Evolutionary conservation across 139 green algal genomes (phyloP).

Genomic region (Tetratostichococcus sp.): DNA sequence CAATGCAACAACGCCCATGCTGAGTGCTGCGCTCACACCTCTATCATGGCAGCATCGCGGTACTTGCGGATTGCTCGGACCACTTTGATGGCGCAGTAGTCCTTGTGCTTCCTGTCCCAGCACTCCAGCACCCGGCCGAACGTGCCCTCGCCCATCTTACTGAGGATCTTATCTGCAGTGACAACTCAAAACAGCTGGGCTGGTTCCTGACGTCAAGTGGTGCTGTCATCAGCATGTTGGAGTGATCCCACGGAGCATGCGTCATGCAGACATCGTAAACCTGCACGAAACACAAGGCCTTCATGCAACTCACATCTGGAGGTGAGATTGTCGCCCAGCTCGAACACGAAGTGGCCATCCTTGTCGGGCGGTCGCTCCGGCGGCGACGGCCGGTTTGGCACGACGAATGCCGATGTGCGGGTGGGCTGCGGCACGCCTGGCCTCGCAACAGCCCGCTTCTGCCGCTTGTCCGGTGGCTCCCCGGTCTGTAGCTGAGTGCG

Average conservation of each 20-base stretch:
- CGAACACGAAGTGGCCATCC: constrained; percentile 80
- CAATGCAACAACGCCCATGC: too few species aligned
- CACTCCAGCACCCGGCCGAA: constrained; percentile 96
- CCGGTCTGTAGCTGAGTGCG: not conserved
- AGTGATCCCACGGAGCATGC: too few species aligned
- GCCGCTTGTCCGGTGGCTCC: constrained; percentile 1
- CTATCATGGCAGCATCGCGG: constrained; percentile 95
- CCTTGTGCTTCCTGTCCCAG: constrained; percentile 84
- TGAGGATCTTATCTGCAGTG: constrained; percentile 87
- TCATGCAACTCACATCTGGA: constrained; percentile 63
- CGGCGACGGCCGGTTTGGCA: constrained; percentile 48
- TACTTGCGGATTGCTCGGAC: constrained; percentile 46
- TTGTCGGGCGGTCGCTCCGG: constrained; percentile 30
- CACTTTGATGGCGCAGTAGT: constrained; percentile 88
- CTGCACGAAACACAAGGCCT: too few species aligned
- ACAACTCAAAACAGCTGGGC: not conserved
- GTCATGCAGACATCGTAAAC: too few species aligned
- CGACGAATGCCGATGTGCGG: constrained; percentile 31
- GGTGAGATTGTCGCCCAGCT: constrained; percentile 81
- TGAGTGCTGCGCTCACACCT: too few species aligned
- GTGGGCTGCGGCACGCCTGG: constrained; percentile 51
- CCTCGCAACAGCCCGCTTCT: constrained; percentile 9
- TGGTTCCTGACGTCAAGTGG: too few species aligned
- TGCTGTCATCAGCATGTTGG: too few species aligned
- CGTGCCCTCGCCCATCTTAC: constrained; percentile 91